Conservation (phyloP, 129 eudicot species). For the Erigeron canadensis region DNA sequence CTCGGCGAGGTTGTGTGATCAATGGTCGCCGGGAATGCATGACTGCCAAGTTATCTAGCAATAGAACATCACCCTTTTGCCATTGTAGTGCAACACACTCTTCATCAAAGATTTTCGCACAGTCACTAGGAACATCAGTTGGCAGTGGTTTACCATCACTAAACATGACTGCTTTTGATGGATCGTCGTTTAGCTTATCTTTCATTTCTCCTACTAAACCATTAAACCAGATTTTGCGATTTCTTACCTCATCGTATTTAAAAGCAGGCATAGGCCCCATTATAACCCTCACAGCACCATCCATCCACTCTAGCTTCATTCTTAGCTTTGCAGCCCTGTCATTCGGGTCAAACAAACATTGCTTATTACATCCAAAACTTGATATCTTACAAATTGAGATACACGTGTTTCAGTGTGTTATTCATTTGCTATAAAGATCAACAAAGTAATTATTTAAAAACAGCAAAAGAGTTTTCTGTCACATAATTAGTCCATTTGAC, state of each 20-base stretch:
- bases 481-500: neutral
- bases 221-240: constrained; percentile 38
- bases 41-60: constrained; percentile 26
- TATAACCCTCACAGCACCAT: constrained; percentile 36
- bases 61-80: constrained; percentile 26
- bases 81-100: constrained; percentile 60
- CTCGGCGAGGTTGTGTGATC: constrained; percentile 22
- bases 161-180: constrained; percentile 56
- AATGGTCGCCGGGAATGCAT: constrained; percentile 28
- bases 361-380: neutral
- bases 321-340: constrained; percentile 36
- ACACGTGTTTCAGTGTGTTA: neutral
- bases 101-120: constrained; percentile 59
- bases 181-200: constrained; percentile 62
- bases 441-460: neutral
- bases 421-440: neutral
- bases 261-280: constrained; percentile 33
- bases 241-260: constrained; percentile 23
- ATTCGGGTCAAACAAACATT: neutral
- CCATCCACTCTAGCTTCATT: constrained; percentile 35
- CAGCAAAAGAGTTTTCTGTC: neutral
- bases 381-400: neutral
- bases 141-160: constrained; percentile 73
- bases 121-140: constrained; percentile 40
- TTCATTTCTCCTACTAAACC: constrained; percentile 34